These are phyloP conservation scores for Cetraspora pellucida DNA, from an alignment of 192 early-diverging fungal genomes.

Conservation along the genomic window DNA sequence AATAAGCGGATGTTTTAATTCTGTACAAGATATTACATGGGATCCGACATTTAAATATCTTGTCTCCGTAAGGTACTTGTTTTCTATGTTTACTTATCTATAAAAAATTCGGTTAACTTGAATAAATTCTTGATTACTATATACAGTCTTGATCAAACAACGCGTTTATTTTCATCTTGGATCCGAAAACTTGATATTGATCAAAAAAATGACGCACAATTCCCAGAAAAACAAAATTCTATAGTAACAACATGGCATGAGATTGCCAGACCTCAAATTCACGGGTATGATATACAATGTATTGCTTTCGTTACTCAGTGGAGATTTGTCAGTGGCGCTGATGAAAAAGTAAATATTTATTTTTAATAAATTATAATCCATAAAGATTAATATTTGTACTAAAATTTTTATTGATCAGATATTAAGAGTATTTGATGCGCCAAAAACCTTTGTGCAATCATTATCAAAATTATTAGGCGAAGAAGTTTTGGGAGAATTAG, in stretches of 20 bases:
- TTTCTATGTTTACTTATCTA: constrained; percentile 1
- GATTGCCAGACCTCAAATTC: constrained; percentile 91
- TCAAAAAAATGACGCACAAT: constrained; percentile 35
- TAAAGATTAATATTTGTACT: not conserved
- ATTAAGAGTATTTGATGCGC: constrained; percentile 85
- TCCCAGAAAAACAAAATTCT: not conserved
- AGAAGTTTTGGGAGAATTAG: constrained; percentile 45
- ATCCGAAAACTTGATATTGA: not conserved
- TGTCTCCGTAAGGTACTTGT: constrained; percentile 66
- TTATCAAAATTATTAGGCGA: constrained; percentile 55
- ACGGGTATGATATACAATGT: constrained; percentile 93
- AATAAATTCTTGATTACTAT: not conserved
- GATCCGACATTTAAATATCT: constrained; percentile 73
- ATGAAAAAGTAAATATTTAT: constrained; percentile 78
- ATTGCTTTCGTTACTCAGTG: constrained; percentile 75
- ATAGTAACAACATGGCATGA: constrained; percentile 78
- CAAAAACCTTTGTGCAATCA: constrained; percentile 72
- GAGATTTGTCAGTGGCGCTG: constrained; percentile 84
- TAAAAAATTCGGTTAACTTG: not conserved
- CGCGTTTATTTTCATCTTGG: constrained; percentile 83
- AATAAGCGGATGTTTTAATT: constrained; percentile 79
- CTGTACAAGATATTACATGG: constrained; percentile 85
- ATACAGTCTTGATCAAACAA: constrained; percentile 82
- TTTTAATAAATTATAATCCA: not conserved
- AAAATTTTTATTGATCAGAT: constrained; percentile 48